Base-by-base conservation (phyloP, 1,139 yeast genomes). In the Saccharomycopsis hybrid region DNA sequence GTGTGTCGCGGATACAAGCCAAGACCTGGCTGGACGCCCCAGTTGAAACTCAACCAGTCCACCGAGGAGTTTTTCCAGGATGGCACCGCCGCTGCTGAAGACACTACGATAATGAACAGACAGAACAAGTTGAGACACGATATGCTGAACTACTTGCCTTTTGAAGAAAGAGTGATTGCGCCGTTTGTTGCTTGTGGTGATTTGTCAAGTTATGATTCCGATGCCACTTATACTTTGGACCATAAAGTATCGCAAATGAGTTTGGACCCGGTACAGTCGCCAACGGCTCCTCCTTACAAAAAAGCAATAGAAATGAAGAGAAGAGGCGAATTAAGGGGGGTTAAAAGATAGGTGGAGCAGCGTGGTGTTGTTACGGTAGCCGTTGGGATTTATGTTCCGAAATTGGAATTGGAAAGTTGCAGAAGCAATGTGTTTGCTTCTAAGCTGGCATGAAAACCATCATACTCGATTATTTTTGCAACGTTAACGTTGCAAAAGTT, bases 211-310 rank as follows among this genome's bases (percentile, higher is more conserved):
- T 83, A 82, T 49, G 98, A 92, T 64, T 85, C 96, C 0, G 98
- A 92, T 68, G 98, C 98, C 1, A 90, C 97, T 0, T 92, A 92
- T 63, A 57, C 65, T 24, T 60, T 64, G 18, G 70, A 65, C 43
- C 57, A 60, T n/a, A 58, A 62, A 13, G 57, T 55, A 2, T 52
- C 56, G 9, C 63, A 64, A 46, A 58, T 71, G 9, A 78, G 84
- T 47, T 67, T 92, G 55, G 94, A 87, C 55, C 97, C 97, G 0
- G 95, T 92, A 11, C 97, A 92, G 62, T 73, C 80, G 65, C 98
- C 98, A 4, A 90, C 96, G 0, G 94, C 96, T 31, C 97, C 98
- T 1, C 97, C 97, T 1, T 92, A 92, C 65, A 90, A 90, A 65
- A 78, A 80, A 52, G 97, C 97, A 0, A 68, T 92, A 52, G 96